Evolutionary conservation across 73 alveolate species (phyloP), one percentile per base, ranked within the genome.

Genomic region (Uronychia setigera): DNA sequence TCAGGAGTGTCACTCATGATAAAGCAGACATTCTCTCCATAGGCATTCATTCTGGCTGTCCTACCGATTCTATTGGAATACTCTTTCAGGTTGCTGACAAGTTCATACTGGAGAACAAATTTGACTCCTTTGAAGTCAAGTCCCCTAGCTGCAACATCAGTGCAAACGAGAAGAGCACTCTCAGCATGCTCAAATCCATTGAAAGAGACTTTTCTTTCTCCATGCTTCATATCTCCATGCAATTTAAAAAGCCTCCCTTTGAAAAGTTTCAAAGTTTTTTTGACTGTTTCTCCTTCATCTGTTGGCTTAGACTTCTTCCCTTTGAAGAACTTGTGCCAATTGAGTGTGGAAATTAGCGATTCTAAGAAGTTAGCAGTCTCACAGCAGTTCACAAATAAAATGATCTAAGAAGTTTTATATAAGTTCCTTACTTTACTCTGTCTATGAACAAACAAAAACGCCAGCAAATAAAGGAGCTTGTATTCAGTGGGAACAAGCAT

Each of bases 81-180:
- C 89, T 98, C 99, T 81, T 97, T 97, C 79, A 98, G 83, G 77
- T 93, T 94, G 67, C 96, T 93, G 34, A 97, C 96, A 46, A 98
- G 87, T 91, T 97, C 99, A 90, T 94, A 98, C 75, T 94, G 96
- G 79, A 97, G 85, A 76, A 98, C 97, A 94, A 96, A 93, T 77
- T 97, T 91, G 35, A 97, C 98, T 79, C 92, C 92, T 46, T 93
- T 87, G 87, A 97, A 97, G 93, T 97, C 99, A 33, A 97, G 88
- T n/a, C 99, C 99, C 84, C 99, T 91, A 26, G 98, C 89, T 0
- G 99, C 99, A 0, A 97, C 99, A 88, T 96, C 98, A 0, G 99
- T 97, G 57, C 97, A 93, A 27, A 97, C 96, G 79, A 97, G 88
- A 29, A 97, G 84, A 29, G 97, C 97, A 0, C 95, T 83, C 26